Base-by-base conservation (phyloP, 306 rosid species). In the Sophora flavescens region DNA sequence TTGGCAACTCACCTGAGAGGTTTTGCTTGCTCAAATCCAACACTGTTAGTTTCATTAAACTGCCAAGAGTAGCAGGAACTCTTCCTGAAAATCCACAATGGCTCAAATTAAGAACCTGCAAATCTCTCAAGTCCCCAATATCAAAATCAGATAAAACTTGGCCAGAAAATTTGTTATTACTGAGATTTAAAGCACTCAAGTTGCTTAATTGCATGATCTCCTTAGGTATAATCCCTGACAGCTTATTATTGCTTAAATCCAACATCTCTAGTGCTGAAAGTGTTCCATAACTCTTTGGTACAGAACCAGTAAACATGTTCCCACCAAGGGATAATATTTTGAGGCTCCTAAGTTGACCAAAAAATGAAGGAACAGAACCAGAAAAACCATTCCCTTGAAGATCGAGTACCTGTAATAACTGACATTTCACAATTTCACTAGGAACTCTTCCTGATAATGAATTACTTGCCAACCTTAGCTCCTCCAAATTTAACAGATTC, bases 11-110 rank as follows among this genome's bases (percentile, higher is more conserved):
- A 64, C 96, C 96, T 0, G 92, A 88, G 61, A 93, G 90, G 13
- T 78, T 83, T 41, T 93, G 97, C 42, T 82, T 87, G 78, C 97
- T 90, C 78, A 93, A 87, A 87, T 93, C 97, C 69, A 93, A 75
- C 9, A 88, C 82, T 2, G 87, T 72, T 2, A 93, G 86, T 45
- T 87, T 87, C 97, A 90, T 83, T 81, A 90, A 81, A 77, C 56
- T 84, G 0, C 97, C 96, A 62, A 93, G 8, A 33, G 88, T 73
- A 26, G 84, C 8, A 6, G 96, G 96, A 72, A 93, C 8, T 12
- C 70, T 76, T 3, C 92, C 93, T 1, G 91, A 90, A 71, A 93
- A 78, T 6, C 93, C 93, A 81, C 97, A 87, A 0, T 71, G 77
- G 52, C 97, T 93, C 88, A 93, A 71, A 75, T 89, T 90, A 77